phyloP scores from a whole-genome alignment of 192 early-diverging fungal genomes.

The Chytriomyces sp. region DNA sequence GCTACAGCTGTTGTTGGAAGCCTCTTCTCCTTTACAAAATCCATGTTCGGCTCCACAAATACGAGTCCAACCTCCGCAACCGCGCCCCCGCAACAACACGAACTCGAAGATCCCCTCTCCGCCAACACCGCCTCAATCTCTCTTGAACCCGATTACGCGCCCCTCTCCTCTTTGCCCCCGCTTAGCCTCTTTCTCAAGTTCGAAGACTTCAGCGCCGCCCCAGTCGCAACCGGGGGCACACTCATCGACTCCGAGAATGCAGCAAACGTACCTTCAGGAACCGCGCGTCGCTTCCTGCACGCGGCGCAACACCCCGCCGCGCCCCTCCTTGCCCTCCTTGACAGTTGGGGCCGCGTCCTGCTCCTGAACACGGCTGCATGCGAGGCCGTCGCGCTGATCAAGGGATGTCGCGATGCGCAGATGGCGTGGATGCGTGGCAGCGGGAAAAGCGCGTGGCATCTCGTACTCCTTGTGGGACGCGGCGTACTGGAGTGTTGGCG shows the following conservation, averaged over 20 bases:
- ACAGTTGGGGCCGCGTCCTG: conserved; percentile 13
- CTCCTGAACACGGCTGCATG: not conserved
- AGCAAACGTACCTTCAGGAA: not conserved
- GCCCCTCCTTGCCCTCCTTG: conserved; percentile 1
- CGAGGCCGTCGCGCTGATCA: not conserved
- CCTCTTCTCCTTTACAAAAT: not conserved
- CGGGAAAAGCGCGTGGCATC: not conserved
- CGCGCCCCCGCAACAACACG: not conserved
- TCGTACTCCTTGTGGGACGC: conserved; percentile 2
- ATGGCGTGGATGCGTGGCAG: not conserved
- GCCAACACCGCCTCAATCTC: not conserved
- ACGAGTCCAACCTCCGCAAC: not conserved
- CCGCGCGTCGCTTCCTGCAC: not conserved
- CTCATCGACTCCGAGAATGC: too few species aligned
- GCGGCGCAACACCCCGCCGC: not conserved
- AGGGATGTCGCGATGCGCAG: conserved; percentile 10
- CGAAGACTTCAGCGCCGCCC: not conserved
- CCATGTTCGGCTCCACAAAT: not conserved
- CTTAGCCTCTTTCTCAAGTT: conserved; percentile 1
- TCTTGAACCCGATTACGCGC: not conserved
- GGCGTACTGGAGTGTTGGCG: conserved; percentile 1
- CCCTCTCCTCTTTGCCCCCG: not conserved
- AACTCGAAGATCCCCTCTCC: not conserved
- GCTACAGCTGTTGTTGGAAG: not conserved
- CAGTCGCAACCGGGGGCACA: not conserved